Base-by-base conservation (phyloP, 2,329 filamentous ascomycete species). In the Botrytis fragariae region DNA sequence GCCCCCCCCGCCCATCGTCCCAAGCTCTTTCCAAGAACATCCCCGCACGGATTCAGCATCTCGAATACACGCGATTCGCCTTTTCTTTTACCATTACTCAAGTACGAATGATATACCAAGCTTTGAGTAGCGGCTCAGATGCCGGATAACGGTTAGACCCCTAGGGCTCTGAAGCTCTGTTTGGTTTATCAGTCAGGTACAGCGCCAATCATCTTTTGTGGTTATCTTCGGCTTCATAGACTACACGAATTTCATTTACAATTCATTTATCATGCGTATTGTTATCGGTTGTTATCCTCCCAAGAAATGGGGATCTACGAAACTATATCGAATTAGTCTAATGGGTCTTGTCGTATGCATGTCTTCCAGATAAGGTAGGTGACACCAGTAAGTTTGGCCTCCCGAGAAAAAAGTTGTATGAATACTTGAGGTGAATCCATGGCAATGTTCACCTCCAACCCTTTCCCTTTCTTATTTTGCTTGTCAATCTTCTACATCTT, bases 321-420 rank as follows among this genome's bases (percentile, higher is more conserved):
- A 29, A 16, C 9, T 57, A 44, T 39, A 45, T 62, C n/a, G 6
- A 25, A 71, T 64, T 44, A 62, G 25, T 48, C 42, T 71, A 12
- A 62, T 44, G 61, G 35, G 44, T 35, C 44, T 42, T 45, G 20
- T 42, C 22, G 37, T 42, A 68, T 72, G 51, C 71, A 68, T 60
- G 69, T 44, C 25, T 39, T 68, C 71, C 62, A 59, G 62, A 72
- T 45, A 68, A 45, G 71, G 71, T 72, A 72, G 71, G 71, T 72
- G 71, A 60, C 32, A 72, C 51, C 48, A 35, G 62, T 35, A 35
- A 37, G 29, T 67, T 67, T 57, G 54, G 44, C 44, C 60, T 20
- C 44, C 37, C 20, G 37, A 54, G 14, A 37, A 51, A 51, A 44
- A 57, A 44, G 44, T 22, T 25, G 35, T 22, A 64, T 51, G 44